These are phyloP conservation scores for Oenanthe javanica DNA, from an alignment of 140 eudicot species.

Conservation along the genomic window DNA sequence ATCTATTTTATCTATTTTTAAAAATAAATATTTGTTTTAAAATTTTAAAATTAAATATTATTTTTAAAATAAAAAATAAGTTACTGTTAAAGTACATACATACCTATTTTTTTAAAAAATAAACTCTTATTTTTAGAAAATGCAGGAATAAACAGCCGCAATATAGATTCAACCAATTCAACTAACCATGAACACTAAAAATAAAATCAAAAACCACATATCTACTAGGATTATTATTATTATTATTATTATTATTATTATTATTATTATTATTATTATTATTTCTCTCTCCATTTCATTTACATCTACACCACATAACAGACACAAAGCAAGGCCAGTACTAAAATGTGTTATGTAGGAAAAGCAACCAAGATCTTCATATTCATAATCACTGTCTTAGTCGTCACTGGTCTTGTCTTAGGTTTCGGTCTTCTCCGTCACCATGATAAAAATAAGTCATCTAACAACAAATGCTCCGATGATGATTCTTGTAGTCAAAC, in stretches of 20 bases:
- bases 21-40: too few species aligned
- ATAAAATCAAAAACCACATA: not conserved
- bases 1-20: too few species aligned
- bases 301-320: too few species aligned
- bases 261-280: not conserved
- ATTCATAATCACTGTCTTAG: slow-evolving; percentile 48
- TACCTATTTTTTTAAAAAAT: too few species aligned
- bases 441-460: slow-evolving; percentile 31
- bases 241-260: too few species aligned
- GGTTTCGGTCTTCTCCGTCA: slow-evolving; percentile 47
- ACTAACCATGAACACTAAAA: not conserved
- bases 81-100: too few species aligned
- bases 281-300: too few species aligned
- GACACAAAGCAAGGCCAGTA: not conserved
- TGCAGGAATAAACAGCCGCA: too few species aligned
- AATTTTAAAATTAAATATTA: too few species aligned
- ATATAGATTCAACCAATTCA: not conserved
- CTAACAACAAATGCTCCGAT: slow-evolving; percentile 36
- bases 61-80: too few species aligned
- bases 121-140: too few species aligned
- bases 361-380: slow-evolving; percentile 98
- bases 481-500: slow-evolving; percentile 31
- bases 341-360: slow-evolving; percentile 79
- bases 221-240: too few species aligned
- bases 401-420: slow-evolving; percentile 50